Conservation (phyloP, 495 filamentous ascomycete species). For the Penicillium longicatenatum region DNA sequence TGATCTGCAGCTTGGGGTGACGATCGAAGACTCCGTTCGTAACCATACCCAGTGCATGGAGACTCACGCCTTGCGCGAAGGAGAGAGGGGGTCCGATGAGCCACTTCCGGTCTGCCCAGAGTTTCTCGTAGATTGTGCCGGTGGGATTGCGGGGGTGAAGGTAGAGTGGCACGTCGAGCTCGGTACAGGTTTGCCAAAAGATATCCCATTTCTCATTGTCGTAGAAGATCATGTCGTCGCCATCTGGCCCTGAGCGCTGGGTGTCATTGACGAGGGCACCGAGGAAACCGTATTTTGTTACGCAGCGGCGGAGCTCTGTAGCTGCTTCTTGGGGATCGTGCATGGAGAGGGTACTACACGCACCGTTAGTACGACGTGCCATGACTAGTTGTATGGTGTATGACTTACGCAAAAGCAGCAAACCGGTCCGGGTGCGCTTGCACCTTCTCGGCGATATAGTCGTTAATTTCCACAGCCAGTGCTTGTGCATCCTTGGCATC, state of each 20-base stretch:
- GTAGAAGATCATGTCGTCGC: constrained; percentile 61
- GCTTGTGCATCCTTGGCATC: constrained; percentile 46
- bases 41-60: constrained; percentile 54
- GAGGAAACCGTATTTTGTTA: constrained; percentile 57
- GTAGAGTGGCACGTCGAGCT: constrained; percentile 66
- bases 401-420: constrained; percentile 54
- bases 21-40: constrained; percentile 55
- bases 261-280: constrained; percentile 64
- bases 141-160: constrained; percentile 58
- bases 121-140: constrained; percentile 49
- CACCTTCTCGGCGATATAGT: constrained; percentile 57
- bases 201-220: constrained; percentile 55
- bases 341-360: constrained; percentile 50
- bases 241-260: constrained; percentile 47
- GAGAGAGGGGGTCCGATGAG: constrained; percentile 46
- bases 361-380: background rate
- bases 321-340: constrained; percentile 57
- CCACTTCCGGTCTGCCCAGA: constrained; percentile 53
- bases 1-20: constrained; percentile 57
- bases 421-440: constrained; percentile 53
- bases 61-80: constrained; percentile 52
- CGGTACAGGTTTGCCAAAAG: constrained; percentile 58
- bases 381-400: background rate
- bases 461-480: constrained; percentile 55
- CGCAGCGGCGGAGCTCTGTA: constrained; percentile 55